Conservation (phyloP, 106 monocot species). For the Posidonia australis region DNA sequence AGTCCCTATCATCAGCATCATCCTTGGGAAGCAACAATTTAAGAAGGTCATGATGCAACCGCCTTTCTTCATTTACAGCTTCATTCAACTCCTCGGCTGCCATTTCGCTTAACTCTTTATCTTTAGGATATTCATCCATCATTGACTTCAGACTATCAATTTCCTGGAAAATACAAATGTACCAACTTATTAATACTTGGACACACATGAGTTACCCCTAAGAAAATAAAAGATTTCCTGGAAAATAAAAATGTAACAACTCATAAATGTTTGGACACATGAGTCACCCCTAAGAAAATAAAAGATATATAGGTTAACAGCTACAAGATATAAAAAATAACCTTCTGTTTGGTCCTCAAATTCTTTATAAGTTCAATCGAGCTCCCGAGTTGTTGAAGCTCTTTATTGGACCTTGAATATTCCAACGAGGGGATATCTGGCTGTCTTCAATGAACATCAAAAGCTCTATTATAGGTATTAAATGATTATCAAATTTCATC, state of each 20-base stretch:
- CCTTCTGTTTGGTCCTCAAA: constrained; percentile 59
- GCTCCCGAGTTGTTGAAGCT: constrained; percentile 49
- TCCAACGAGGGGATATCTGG: constrained; percentile 42
- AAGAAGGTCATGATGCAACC: constrained; percentile 44
- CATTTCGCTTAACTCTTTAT: constrained; percentile 79
- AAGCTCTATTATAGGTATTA: neutral
- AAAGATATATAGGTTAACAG: neutral
- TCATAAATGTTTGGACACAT: no score
- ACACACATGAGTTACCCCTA: neutral
- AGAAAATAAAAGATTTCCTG: neutral
- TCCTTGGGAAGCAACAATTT: constrained; percentile 83
- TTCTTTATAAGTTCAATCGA: constrained; percentile 57
- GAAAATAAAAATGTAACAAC: no score
- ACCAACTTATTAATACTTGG: neutral
- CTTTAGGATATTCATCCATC: constrained; percentile 48
- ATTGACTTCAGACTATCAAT: constrained; percentile 60
- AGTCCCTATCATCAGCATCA: constrained; percentile 92
- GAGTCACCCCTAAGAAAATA: neutral
- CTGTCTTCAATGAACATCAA: constrained; percentile 48
- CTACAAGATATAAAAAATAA: constrained; percentile 4
- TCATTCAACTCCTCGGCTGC: constrained; percentile 57
- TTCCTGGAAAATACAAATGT: constrained; percentile 39
- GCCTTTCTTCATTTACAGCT: constrained; percentile 54
- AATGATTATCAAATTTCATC: neutral
- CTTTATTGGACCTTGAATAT: constrained; percentile 73